These are phyloP conservation scores for Pleurotus tuber-regium DNA, from an alignment of 768 basidiomycete genomes.

Conservation along the genomic window DNA sequence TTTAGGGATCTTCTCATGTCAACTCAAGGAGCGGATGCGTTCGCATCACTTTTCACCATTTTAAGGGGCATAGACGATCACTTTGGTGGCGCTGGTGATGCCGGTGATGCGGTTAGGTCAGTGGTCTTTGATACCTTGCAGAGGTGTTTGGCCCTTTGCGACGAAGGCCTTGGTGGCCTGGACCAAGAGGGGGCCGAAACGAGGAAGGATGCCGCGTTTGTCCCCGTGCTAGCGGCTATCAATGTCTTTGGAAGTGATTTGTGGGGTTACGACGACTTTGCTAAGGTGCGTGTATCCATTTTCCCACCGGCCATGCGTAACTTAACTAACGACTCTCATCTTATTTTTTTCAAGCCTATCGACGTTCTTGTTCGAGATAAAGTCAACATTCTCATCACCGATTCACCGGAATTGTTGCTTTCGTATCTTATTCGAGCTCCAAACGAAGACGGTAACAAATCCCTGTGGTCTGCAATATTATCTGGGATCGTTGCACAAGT, in stretches of 20 bases:
- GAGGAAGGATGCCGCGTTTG: conserved; percentile 20
- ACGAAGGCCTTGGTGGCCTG: background rate
- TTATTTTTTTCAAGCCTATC: conserved; percentile 31
- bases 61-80: conserved; percentile 43
- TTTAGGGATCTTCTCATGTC: conserved; percentile 23
- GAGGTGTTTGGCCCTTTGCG: background rate
- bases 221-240: conserved; percentile 32
- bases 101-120: background rate
- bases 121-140: background rate
- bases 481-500: conserved; percentile 34
- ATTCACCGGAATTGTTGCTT: conserved; percentile 43
- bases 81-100: conserved; percentile 23
- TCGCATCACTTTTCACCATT: conserved; percentile 40
- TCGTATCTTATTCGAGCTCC: conserved; percentile 50
- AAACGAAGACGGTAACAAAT: conserved; percentile 23
- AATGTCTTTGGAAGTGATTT: conserved; percentile 12
- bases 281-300: too few species aligned
- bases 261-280: background rate
- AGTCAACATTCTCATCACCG: conserved; percentile 35
- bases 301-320: too few species aligned
- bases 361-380: conserved; percentile 42
- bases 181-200: conserved; percentile 22
- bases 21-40: conserved; percentile 12
- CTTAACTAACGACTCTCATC: too few species aligned
- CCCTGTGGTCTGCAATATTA: conserved; percentile 51